Base-by-base conservation (phyloP, 2,329 filamentous ascomycete genomes). In the Aureobasidium sp. region DNA sequence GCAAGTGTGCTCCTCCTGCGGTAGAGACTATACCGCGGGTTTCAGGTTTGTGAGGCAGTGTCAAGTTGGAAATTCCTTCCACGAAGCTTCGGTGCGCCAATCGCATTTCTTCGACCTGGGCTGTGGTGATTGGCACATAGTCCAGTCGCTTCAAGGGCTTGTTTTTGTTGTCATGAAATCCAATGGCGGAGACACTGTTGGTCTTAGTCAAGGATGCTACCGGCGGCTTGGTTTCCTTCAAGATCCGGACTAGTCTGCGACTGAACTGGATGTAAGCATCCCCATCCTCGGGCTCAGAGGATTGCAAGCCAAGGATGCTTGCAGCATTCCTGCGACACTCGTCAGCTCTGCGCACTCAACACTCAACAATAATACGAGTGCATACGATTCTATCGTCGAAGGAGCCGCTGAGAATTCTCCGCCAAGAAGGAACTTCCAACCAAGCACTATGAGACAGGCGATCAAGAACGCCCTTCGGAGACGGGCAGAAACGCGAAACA, bases 1-100 rank as follows among this genome's bases (percentile, higher is more conserved):
- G 55, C 29, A 63, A 20, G 37, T 58, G 53, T 45, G 53, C 37
- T 15, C 61, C 61, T n/a, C 61, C 53, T 44, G 61, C 61, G 5
- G 61, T 63, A 9, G 53, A 51, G 17, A 63, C 61, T 36, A 63
- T 63, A n/a, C 61, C 61, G 12, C 61, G 61, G 20, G 61, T 45
- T 34, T 17, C 61, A 27, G 36, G 15, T 5, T 39, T 44, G 22
- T 39, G 59, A 17, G 61, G 61, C 20, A 63, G 15, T 1, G 60
- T 49, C 25, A 56, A 34, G 27, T 56, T 57, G n/a, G 42, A 47
- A 4, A 57, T 31, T 14, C 22, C 49, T 15, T 42, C 31, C n/a
- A 62, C 42, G 2, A 62, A 22, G 25, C 12, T 20, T 34, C 48
- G 15, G 27, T 62, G 60, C 9, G 60, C 51, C 44, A 55, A 55